Base-by-base conservation (phyloP, 805 yeast genomes). In the Kregervanrija pseudodelftensis region DNA sequence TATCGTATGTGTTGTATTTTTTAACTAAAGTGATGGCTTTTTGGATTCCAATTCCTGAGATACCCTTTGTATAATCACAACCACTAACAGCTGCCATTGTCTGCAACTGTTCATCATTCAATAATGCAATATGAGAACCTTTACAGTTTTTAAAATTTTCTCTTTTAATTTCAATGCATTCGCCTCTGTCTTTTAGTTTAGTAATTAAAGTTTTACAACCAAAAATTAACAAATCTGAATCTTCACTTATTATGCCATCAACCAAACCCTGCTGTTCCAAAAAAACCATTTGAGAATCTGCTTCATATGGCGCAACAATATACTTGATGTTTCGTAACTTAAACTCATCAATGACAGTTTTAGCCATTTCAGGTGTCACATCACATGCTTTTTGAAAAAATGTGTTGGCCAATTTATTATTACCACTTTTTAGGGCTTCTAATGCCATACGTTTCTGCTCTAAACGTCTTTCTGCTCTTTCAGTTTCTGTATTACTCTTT, bases 291-390 rank as follows among this genome's bases (percentile, higher is more conserved):
- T 93, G 99, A 1, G 99, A 84, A 61, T 93, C 99, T 0, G 99
- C 99, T 65, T 93, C 99, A 60, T 88, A 93, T 0, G 99, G 99
- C 0, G 99, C 98, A 8, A 93, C 99, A 8, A 93, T 76, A 55
- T 77, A 91, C 47, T 72, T 74, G 40, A 93, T 78, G 1, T 65
- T 63, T 39, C 73, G 68, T 11, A 60, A 51, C 52, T 79, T 80
- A 49, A 95, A 70, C 55, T 76, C 82, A 36, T 82, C 84, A 58
- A 90, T 88, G 11, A 91, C 71, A 11, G 87, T 74, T 54, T 85
- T 85, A 5, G 96, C 97, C 93, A 93, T 89, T 50, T 79, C 79
- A 1, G 96, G 88, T 2, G 96, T 85, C 11, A 93, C 84, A 54
- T 84, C 90, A 5, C 95, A 85, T 34, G 93, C 82, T 61, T 84